Evolutionary conservation across 2,329 filamentous ascomycete species (phyloP).

Genomic region (Diplodia scrobiculata): DNA sequence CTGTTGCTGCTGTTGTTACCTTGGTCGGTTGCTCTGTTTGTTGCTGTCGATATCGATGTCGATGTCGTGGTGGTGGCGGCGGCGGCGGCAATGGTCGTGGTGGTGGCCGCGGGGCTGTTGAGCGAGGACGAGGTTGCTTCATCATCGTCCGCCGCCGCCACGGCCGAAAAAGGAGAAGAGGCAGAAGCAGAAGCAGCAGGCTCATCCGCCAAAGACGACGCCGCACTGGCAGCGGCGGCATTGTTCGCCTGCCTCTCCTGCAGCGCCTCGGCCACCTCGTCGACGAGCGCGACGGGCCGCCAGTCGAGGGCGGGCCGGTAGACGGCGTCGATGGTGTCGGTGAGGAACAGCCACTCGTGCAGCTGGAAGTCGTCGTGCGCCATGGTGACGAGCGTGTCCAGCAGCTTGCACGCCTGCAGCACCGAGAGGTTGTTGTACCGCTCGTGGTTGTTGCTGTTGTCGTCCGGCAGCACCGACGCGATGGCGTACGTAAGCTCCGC

Average conservation of each 20-base stretch:
- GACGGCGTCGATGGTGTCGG: slow-evolving; percentile 93
- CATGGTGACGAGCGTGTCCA: slow-evolving; percentile 83
- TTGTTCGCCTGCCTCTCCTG: slow-evolving; percentile 44
- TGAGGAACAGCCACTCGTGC: slow-evolving; percentile 97
- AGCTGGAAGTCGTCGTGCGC: slow-evolving; percentile 96
- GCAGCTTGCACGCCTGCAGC: slow-evolving; percentile 88
- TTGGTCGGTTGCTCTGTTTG: no score
- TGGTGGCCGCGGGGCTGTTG: no score
- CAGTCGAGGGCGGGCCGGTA: slow-evolving; percentile 70
- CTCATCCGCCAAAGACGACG: no score
- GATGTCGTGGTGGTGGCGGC: no score
- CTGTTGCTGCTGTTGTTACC: no score
- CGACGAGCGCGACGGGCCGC: slow-evolving; percentile 73
- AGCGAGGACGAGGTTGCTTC: no score
- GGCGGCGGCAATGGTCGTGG: no score
- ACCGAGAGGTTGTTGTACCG: slow-evolving; percentile 76
- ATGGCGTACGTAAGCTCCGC: slow-evolving; percentile 80
- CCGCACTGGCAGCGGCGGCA: slow-evolving; percentile 32
- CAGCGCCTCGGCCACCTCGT: slow-evolving; percentile 79
- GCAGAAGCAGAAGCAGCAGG: no score
- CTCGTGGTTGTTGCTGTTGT: slow-evolving; percentile 53
- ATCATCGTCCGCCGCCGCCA: no score
- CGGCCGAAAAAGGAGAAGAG: no score
- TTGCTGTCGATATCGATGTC: no score
- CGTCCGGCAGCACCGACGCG: slow-evolving; percentile 65